Evolutionary conservation across 1,139 yeast genomes (phyloP).

Genomic region (Yamadazyma triangularis): DNA sequence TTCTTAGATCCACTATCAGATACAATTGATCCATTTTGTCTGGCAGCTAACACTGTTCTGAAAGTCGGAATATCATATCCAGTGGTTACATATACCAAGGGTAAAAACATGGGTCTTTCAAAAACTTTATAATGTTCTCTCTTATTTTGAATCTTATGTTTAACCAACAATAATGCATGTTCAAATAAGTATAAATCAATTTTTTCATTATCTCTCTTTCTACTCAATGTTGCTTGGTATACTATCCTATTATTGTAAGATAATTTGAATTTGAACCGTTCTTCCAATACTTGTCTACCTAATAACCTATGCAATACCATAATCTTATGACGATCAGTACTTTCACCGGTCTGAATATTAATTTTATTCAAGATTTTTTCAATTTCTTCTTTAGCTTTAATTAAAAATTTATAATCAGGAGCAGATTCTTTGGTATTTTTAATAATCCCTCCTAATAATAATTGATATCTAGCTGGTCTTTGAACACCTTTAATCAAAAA

Average conservation of each 20-base stretch:
- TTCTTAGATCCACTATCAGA: constrained; percentile 34
- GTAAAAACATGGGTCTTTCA: constrained; percentile 90
- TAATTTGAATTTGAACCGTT: constrained; percentile 56
- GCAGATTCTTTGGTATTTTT: constrained; percentile 75
- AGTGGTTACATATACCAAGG: constrained; percentile 69
- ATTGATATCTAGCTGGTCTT: constrained; percentile 90
- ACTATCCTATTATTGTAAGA: constrained; percentile 78
- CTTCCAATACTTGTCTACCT: constrained; percentile 81
- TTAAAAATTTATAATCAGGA: constrained; percentile 68
- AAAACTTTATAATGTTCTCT: constrained; percentile 89
- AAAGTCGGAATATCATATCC: constrained; percentile 73
- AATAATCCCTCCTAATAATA: constrained; percentile 75
- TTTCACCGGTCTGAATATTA: constrained; percentile 88
- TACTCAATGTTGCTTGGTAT: constrained; percentile 66
- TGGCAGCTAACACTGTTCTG: constrained; percentile 38
- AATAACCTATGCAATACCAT: constrained; percentile 74
- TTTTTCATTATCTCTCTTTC: constrained; percentile 72
- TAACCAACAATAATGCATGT: constrained; percentile 80
- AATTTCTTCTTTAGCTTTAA: constrained; percentile 71
- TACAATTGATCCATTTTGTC: constrained; percentile 35
- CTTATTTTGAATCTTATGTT: constrained; percentile 82
- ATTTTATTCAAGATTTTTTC: constrained; percentile 75
- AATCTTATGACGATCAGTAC: constrained; percentile 87
- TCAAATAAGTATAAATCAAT: constrained; percentile 84
- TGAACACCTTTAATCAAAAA: constrained; percentile 94